Evolutionary conservation across 768 basidiomycete species (phyloP).

Genomic region (Agrocybe pediades): DNA sequence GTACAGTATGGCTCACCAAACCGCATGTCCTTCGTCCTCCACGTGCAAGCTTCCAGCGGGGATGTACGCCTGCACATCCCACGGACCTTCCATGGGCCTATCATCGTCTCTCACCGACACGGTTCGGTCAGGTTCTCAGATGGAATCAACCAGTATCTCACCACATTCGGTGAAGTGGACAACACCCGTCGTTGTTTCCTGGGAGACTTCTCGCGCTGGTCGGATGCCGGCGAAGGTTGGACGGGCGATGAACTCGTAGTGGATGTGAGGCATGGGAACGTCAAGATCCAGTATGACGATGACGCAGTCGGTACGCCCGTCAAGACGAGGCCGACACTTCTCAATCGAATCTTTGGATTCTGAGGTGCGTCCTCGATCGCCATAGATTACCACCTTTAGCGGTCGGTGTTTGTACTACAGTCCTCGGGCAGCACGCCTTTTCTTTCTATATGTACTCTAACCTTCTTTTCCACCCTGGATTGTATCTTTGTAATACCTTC

Average conservation of each 20-base stretch:
- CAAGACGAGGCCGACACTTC: slow-evolving; percentile 19
- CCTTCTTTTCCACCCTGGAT: too few species aligned
- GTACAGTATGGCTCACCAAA: slow-evolving; percentile 18
- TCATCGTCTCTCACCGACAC: slow-evolving; percentile 33
- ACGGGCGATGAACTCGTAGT: slow-evolving; percentile 39
- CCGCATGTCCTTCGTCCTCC: slow-evolving; percentile 27
- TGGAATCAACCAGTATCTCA: slow-evolving; percentile 27
- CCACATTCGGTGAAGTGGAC: slow-evolving; percentile 33
- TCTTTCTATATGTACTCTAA: not conserved
- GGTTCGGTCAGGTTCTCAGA: slow-evolving; percentile 36
- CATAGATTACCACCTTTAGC: not conserved
- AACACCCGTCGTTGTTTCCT: slow-evolving; percentile 38
- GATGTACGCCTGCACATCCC: slow-evolving; percentile 37
- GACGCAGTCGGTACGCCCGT: slow-evolving; percentile 26
- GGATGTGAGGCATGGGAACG: slow-evolving; percentile 35
- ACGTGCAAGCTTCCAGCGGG: slow-evolving; percentile 29
- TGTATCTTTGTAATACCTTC: too few species aligned
- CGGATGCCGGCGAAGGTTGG: slow-evolving; percentile 31
- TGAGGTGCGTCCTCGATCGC: slow-evolving; percentile 7
- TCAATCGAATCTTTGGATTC: slow-evolving; percentile 26
- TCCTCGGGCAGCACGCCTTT: not conserved
- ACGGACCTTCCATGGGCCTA: slow-evolving; percentile 39
- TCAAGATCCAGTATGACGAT: slow-evolving; percentile 39
- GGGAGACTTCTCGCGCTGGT: slow-evolving; percentile 37
- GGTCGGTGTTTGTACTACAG: not conserved